Percentiles rank a stretch among this genome's conserved stretches.
These are phyloP conservation scores for Blastocystis sp. DNA, from an alignment of 352 stramenopile genomes.

Conservation along the genomic window DNA sequence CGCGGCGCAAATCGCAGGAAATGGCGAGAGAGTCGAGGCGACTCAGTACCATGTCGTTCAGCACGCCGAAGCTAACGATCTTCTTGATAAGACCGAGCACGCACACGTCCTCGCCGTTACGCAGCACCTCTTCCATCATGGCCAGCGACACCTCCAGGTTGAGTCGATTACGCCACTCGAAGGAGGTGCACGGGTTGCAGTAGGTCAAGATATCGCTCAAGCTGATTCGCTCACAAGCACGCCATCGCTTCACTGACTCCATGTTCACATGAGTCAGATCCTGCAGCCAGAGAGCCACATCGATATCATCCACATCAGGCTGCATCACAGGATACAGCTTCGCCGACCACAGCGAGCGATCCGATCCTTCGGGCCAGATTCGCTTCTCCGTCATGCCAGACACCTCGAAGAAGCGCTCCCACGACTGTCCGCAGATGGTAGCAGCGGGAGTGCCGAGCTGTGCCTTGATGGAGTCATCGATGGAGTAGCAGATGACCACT, in stretches of 20 bases:
- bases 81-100: slow-evolving; percentile 42
- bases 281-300: slow-evolving; percentile 47
- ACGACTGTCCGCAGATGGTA: slow-evolving; percentile 53
- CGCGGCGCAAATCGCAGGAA: not conserved
- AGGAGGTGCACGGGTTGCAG: slow-evolving; percentile 38
- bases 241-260: slow-evolving; percentile 43
- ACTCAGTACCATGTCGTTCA: slow-evolving; percentile 15
- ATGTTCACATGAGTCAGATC: not conserved
- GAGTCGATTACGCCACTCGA: slow-evolving; percentile 51
- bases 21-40: not conserved
- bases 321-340: slow-evolving; percentile 58
- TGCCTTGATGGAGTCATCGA: slow-evolving; percentile 59
- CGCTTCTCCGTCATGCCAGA: not conserved
- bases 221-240: slow-evolving; percentile 49
- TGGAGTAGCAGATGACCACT: slow-evolving; percentile 41
- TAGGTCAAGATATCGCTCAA: slow-evolving; percentile 58
- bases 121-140: slow-evolving; percentile 43
- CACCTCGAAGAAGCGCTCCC: slow-evolving; percentile 59
- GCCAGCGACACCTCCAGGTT: slow-evolving; percentile 39
- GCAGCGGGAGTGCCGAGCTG: not conserved
- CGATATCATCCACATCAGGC: not conserved
- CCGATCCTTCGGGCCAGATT: slow-evolving; percentile 4
- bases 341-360: slow-evolving; percentile 57
- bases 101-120: slow-evolving; percentile 17
- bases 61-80: slow-evolving; percentile 44